Base-by-base conservation (phyloP, 2,329 filamentous ascomycete genomes). In the Botrytis medusae region DNA sequence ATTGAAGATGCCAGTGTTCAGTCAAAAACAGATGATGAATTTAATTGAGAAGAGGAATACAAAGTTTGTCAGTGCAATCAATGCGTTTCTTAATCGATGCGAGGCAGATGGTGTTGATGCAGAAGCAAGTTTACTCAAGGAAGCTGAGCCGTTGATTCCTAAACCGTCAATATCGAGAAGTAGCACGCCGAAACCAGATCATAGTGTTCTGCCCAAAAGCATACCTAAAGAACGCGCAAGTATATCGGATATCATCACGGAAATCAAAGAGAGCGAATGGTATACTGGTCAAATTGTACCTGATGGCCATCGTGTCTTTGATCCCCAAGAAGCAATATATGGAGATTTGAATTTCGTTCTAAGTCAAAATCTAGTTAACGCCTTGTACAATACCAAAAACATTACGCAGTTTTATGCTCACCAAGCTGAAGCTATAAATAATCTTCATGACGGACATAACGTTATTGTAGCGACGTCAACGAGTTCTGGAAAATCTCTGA, bases 401-500 rank as follows among this genome's bases (percentile, higher is more conserved):
- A 98, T 99, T 74, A 93, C 91, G 0, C 88, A 92, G 74, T 88
- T 99, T 54, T 99, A 97, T 79, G 90, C 93, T 0, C 96, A 99
- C 81, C 96, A 99, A 82, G 90, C 95, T 0, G 93, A 97, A 83
- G 96, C 96, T 0, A 93, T 99, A 78, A 99, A 99, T 79, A 89
- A 92, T 74, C 85, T 99, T 1, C 87, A 95, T 72, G 88, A 92
- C 4, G 95, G 94, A 0, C 88, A 91, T 54, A 91, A 98, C 81
- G 94, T 98, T 22, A 95, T 99, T 69, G 92, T 99, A 1, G 91
- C 95, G 1, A 99, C 96, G 0, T 97, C 95, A 0, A 99, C 96
- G 0, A 97, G 93, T 80, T 99, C 96, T 1, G 96, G 96, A 18
- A 99, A 99, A 82, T 98, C 94, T 9, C 84, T 99, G n/a, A 98